Evolutionary conservation across 306 rosid species (phyloP).

Genomic region (Heteromeles arbutifolia): DNA sequence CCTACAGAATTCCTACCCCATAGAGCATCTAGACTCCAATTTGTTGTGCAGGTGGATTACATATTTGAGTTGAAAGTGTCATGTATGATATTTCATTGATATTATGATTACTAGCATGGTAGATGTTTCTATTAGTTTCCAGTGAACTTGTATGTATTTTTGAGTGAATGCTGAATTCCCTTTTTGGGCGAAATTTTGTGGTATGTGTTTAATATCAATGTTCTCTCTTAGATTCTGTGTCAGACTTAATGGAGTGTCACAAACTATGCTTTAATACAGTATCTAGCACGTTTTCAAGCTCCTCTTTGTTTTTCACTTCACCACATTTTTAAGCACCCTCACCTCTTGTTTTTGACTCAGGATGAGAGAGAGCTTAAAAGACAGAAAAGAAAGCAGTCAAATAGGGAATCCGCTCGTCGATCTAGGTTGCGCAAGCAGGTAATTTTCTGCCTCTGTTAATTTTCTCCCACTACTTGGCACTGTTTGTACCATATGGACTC

Average conservation of each 20-base stretch:
- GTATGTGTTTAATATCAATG: not conserved
- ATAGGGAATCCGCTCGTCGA: conserved; percentile 96
- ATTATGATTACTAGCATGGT: not conserved
- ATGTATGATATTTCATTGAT: not conserved
- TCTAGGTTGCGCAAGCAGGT: conserved; percentile 99
- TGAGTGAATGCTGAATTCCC: not conserved
- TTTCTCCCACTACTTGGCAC: conserved; percentile 9
- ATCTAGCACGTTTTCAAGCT: not conserved
- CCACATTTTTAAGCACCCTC: not conserved
- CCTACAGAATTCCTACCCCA: not conserved
- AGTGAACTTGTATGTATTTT: not conserved
- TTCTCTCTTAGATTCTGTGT: not conserved
- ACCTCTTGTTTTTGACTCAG: conserved; percentile 32
- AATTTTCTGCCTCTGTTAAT: conserved; percentile 9
- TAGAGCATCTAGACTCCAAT: not conserved
- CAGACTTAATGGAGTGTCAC: not conserved
- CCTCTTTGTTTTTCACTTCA: not conserved
- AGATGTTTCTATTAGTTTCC: not conserved
- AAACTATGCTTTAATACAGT: not conserved
- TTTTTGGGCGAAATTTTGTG: not conserved
- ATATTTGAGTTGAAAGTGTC: not conserved
- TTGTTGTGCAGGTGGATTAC: not conserved
- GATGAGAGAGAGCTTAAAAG: conserved; percentile 95
- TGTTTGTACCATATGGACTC: conserved; percentile 8
- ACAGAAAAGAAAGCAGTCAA: conserved; percentile 94